These are phyloP conservation scores for Rhododendron kiyosumense DNA, from an alignment of 148 eudicot species.

Conservation along the genomic window DNA sequence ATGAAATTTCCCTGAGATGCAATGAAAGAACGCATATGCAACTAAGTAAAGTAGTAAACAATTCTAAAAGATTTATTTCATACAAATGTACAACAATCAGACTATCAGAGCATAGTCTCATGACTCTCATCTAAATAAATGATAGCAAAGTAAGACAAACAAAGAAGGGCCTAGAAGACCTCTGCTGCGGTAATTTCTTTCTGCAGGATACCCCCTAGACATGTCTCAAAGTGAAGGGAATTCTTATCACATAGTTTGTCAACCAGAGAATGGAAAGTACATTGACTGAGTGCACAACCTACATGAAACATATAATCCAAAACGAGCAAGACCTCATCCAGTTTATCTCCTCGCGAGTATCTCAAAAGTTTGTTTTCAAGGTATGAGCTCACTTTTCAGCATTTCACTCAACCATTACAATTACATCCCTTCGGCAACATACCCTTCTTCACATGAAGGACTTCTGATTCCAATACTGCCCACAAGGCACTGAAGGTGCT, in stretches of 20 bases:
- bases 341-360: slow-evolving; percentile 28
- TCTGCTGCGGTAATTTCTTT: slow-evolving; percentile 2
- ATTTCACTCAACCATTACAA: slow-evolving; percentile 51
- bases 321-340: slow-evolving; percentile 41
- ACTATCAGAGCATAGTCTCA: neutral
- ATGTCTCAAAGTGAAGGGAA: slow-evolving; percentile 19
- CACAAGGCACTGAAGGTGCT: neutral
- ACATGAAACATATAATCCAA: slow-evolving; percentile 35
- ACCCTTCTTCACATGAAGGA: slow-evolving; percentile 23
- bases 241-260: slow-evolving; percentile 32
- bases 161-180: neutral
- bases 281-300: slow-evolving; percentile 33
- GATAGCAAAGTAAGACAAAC: neutral
- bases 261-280: slow-evolving; percentile 23
- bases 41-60: neutral
- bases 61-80: neutral
- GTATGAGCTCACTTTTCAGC: slow-evolving; percentile 40
- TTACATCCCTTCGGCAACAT: slow-evolving; percentile 30
- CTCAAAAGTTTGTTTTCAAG: slow-evolving; percentile 32
- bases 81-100: neutral
- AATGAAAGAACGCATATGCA: neutral
- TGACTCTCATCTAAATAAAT: neutral
- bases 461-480: neutral
- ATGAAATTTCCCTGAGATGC: too few relatives aligned
- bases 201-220: slow-evolving; percentile 13